phyloP scores from a whole-genome alignment of 139 green algal species.

The Picocystis salinarum region DNA sequence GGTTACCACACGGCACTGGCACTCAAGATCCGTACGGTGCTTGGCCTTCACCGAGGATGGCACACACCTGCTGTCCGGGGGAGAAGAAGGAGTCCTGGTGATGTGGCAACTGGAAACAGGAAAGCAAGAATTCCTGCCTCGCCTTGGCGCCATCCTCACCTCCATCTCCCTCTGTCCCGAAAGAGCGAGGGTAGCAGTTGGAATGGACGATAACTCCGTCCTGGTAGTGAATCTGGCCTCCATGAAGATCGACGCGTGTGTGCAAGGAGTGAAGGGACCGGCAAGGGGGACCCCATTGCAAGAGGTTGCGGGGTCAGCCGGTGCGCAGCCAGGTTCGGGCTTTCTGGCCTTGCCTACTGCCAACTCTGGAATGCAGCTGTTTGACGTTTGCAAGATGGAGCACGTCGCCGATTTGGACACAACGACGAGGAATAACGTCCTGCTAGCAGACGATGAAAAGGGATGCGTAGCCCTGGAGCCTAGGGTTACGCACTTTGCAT shows the following conservation, averaged over 20 bases:
- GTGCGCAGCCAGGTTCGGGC: conserved; percentile 3
- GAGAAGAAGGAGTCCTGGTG: conserved; percentile 50
- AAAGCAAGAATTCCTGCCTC: conserved; percentile 26
- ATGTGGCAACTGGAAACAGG: conserved; percentile 45
- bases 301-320: conserved; percentile 2
- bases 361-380: conserved; percentile 42
- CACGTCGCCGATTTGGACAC: conserved; percentile 26
- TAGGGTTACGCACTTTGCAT: conserved; percentile 18
- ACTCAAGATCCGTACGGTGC: conserved; percentile 39
- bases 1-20: conserved; percentile 64
- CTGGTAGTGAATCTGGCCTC: conserved; percentile 33
- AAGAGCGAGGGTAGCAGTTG: conserved; percentile 29
- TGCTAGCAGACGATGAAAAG: conserved; percentile 13
- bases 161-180: conserved; percentile 24
- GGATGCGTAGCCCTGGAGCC: conserved; percentile 9
- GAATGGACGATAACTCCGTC: conserved; percentile 50
- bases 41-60: conserved; percentile 55
- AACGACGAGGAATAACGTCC: conserved; percentile 25
- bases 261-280: conserved; percentile 12
- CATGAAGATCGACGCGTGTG: conserved; percentile 12
- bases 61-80: conserved; percentile 57
- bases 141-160: conserved; percentile 43
- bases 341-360: conserved; percentile 27
- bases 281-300: too few relatives aligned
- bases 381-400: conserved; percentile 23